Evolutionary conservation across 2,329 filamentous ascomycete species (phyloP).

Genomic region (Chaetomiaceae sp.): DNA sequence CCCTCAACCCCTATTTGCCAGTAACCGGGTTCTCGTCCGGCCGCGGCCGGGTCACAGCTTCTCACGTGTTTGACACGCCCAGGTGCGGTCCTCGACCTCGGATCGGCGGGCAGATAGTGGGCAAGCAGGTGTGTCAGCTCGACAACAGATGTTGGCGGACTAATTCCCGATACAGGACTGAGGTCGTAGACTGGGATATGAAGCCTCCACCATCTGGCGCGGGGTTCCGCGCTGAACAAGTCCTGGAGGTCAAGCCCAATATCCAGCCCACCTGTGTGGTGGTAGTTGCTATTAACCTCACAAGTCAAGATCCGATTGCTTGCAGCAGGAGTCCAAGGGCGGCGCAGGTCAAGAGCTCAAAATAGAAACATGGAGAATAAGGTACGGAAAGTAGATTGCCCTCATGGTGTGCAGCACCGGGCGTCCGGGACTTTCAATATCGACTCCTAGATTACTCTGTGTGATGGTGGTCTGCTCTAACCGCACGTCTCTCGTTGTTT

Average conservation of each 20-base stretch:
- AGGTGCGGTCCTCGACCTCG: neutral
- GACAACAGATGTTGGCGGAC: neutral
- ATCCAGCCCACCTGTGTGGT: neutral
- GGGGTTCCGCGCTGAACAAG: neutral
- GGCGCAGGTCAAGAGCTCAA: neutral
- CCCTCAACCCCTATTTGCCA: constrained; percentile 6
- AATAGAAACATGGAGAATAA: constrained; percentile 7
- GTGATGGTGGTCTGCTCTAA: neutral
- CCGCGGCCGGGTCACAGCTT: neutral
- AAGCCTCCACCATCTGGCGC: neutral
- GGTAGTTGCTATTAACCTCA: neutral
- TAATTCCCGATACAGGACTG: neutral
- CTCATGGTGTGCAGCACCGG: neutral
- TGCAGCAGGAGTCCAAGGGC: neutral
- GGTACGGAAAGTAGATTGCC: neutral
- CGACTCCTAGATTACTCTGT: neutral
- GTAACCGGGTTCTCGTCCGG: constrained; percentile 7
- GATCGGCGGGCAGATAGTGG: neutral
- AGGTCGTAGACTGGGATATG: neutral
- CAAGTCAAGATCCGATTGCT: neutral
- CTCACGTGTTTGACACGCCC: neutral
- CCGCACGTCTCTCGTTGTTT: neutral
- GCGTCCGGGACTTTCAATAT: neutral
- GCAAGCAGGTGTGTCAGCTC: neutral
- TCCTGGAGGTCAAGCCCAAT: neutral